Base-by-base conservation (phyloP, 2,329 filamentous ascomycete species). In the Colletotrichum sp. region DNA sequence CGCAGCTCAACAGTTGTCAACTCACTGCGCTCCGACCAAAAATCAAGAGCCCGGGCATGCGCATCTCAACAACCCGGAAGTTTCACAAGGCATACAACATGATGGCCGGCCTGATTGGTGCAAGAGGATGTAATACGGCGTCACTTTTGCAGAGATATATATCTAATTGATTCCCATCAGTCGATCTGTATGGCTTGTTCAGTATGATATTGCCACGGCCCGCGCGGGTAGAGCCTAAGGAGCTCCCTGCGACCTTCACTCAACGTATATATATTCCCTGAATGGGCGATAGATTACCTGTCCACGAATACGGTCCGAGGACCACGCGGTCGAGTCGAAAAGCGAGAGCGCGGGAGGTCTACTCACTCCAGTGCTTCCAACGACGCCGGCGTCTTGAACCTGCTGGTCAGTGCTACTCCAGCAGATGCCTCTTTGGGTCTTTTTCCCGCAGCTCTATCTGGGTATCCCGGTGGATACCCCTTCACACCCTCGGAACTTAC, bases 361-460 rank as follows among this genome's bases (percentile, higher is more conserved):
- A 1, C 5, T 49, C n/a, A 6, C 39, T 49, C 18, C 4, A 4
- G 9, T 12, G 39, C 39, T 12, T 49, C 7, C 18, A 49, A n/a
- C 0, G 1, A n/a, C 9, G 10, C 18, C 9, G 0, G 39, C 8
- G n/a, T 49, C 5, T 49, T 49, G 0, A 2, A n/a, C 0, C 18
- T 10, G 8, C 1, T 10, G 10, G 18, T n/a, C 39, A 49, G 2
- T n/a, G 18, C 39, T 49, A n/a, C 9, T 49, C 15, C n/a, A 49
- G 0, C 18, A 49, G 39, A 5, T 9, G 18, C 7, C 18, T 10
- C 18, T n/a, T n/a, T 3, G 7, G 0, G 39, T 49, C 9, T n/a
- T 6, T 49, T 12, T 2, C 16, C 5, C 18, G 39, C 18, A 49
- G 18, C 18, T 49, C 18, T 49, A 12, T 5, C 9, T n/a, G 18